Percentiles rank a stretch among this genome's conserved stretches.
These are phyloP conservation scores for Russula ochroleuca DNA, from an alignment of 768 basidiomycete species.

Conservation along the genomic window DNA sequence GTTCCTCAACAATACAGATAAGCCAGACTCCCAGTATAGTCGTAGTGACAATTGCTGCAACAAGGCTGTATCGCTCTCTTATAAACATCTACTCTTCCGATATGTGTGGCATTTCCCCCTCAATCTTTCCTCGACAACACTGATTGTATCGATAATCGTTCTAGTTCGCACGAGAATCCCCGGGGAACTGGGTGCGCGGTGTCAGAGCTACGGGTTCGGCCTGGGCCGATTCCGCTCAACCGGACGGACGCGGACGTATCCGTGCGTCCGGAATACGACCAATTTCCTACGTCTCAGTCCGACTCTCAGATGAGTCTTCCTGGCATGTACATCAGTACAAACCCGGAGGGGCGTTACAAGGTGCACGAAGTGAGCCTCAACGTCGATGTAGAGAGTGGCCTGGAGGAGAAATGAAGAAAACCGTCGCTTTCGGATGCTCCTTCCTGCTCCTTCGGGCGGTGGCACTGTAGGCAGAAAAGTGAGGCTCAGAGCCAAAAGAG, in stretches of 20 bases:
- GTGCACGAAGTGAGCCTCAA: background rate
- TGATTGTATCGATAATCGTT: background rate
- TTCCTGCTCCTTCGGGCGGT: no score
- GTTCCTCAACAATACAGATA: background rate
- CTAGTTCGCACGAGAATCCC: background rate
- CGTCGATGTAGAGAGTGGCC: background rate
- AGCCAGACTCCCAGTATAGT: background rate
- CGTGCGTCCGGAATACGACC: background rate
- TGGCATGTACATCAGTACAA: background rate
- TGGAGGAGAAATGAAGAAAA: background rate
- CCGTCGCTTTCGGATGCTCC: background rate
- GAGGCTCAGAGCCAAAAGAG: no score
- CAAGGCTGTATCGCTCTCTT: background rate
- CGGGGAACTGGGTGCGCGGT: no score
- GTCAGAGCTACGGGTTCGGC: background rate
- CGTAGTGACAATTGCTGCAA: background rate
- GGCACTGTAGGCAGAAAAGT: no score
- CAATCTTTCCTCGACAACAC: background rate
- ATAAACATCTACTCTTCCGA: background rate
- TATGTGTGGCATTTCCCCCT: background rate
- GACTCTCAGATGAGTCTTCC: background rate
- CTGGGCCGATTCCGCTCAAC: background rate
- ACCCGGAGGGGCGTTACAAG: background rate
- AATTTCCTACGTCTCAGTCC: background rate
- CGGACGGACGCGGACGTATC: no score